Evolutionary conservation across 2,329 filamentous ascomycete species (phyloP).

Genomic region (Fusarium armeniacum): DNA sequence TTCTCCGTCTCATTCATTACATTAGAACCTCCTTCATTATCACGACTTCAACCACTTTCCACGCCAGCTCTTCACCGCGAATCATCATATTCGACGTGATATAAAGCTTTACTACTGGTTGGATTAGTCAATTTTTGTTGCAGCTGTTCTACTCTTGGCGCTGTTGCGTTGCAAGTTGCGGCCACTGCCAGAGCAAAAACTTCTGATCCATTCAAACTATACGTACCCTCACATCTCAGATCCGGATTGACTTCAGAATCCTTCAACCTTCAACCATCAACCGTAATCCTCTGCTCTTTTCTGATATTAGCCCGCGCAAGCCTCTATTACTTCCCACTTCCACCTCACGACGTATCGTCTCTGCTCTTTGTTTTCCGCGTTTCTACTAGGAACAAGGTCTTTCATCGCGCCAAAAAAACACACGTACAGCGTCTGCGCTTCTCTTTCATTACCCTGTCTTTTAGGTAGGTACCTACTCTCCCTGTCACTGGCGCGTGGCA

Average conservation of each 20-base stretch:
- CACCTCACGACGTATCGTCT: constrained; percentile 2
- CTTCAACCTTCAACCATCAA: constrained; percentile 41
- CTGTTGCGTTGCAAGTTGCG: constrained; percentile 42
- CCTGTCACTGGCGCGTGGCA: constrained; percentile 45
- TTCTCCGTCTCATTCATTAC: constrained; percentile 49
- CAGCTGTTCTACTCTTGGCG: constrained; percentile 34
- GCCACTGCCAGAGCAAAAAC: constrained; percentile 46
- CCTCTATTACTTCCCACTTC: constrained; percentile 1
- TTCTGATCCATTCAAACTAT: constrained; percentile 46
- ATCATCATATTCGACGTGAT: constrained; percentile 27
- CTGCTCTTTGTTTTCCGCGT: constrained; percentile 20
- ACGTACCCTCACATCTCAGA: constrained; percentile 45
- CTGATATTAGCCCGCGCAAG: constrained; percentile 8
- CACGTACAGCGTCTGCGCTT: constrained; percentile 32
- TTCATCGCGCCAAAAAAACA: constrained; percentile 42
- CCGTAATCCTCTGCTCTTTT: constrained; percentile 31
- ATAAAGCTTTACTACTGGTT: constrained; percentile 3
- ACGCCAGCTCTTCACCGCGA: constrained; percentile 34
- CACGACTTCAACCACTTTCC: constrained; percentile 31
- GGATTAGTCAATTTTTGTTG: constrained; percentile 23
- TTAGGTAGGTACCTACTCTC: constrained; percentile 26
- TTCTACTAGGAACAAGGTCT: constrained; percentile 24
- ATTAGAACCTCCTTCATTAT: constrained; percentile 43
- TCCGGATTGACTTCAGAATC: constrained; percentile 25
- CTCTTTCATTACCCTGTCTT: constrained; percentile 30